These are phyloP conservation scores for Globisporangium orthogonon DNA, from an alignment of 352 stramenopile species.

Conservation along the genomic window DNA sequence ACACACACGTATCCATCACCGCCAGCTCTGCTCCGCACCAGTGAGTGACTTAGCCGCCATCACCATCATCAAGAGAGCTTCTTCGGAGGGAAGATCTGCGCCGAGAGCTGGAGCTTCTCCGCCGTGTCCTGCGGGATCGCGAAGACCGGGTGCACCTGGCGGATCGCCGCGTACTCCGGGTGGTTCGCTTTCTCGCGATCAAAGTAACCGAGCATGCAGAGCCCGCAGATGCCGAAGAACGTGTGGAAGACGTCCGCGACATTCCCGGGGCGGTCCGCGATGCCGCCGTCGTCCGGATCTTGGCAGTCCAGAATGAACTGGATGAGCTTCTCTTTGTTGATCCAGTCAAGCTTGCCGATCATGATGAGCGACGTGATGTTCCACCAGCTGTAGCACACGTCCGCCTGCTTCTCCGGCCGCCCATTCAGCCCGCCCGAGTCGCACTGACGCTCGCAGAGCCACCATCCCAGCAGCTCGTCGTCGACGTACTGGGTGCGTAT, in stretches of 20 bases:
- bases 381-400: constrained; percentile 99
- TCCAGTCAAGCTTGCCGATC: constrained; percentile 93
- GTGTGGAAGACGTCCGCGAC: constrained; percentile 98
- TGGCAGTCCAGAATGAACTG: constrained; percentile 94
- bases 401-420: constrained; percentile 97
- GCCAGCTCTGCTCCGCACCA: background rate
- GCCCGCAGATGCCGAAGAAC: constrained; percentile 96
- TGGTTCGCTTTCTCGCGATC: constrained; percentile 49
- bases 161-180: constrained; percentile 59
- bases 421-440: constrained; percentile 95
- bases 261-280: constrained; percentile 96
- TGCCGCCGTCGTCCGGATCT: constrained; percentile 96
- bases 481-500: constrained; percentile 57
- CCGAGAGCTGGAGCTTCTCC: constrained; percentile 76
- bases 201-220: constrained; percentile 93
- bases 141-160: constrained; percentile 93
- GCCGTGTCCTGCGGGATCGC: constrained; percentile 92
- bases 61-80: constrained; percentile 1
- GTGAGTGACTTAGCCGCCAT: background rate
- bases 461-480: constrained; percentile 92
- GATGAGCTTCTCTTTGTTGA: constrained; percentile 91
- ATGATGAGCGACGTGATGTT: constrained; percentile 97
- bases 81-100: constrained; percentile 47
- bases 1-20: too few relatives aligned
- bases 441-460: constrained; percentile 97